phyloP scores from a whole-genome alignment of 148 eudicot genomes.

The Arbutus unedo region DNA sequence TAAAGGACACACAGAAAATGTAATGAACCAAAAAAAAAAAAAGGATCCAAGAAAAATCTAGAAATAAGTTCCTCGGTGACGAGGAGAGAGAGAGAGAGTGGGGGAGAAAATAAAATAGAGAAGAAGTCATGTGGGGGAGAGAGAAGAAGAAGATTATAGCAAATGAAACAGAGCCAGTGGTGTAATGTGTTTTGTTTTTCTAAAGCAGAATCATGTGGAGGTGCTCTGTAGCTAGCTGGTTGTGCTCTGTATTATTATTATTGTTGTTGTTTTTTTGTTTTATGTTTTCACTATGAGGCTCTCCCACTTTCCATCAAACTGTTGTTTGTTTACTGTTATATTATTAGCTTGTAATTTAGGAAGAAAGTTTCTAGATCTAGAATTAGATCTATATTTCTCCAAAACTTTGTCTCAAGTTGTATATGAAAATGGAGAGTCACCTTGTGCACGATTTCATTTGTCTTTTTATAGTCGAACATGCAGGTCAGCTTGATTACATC shows the following conservation, averaged over 20 bases:
- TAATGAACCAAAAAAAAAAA: neutral
- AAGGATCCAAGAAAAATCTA: neutral
- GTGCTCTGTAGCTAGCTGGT: neutral
- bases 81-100: neutral
- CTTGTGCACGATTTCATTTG: neutral
- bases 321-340: neutral
- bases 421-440: neutral
- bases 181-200: neutral
- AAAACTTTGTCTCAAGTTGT: constrained; percentile 4
- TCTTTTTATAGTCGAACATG: too few species aligned
- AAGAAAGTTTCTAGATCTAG: constrained; percentile 3
- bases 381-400: neutral
- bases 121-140: constrained; percentile 3
- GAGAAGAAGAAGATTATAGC: neutral
- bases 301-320: neutral
- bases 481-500: too few species aligned
- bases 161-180: neutral
- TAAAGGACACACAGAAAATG: neutral
- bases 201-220: constrained; percentile 14
- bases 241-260: neutral
- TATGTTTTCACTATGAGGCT: neutral
- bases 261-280: neutral
- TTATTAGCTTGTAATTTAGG: constrained; percentile 15
- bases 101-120: neutral
- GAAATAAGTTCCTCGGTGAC: constrained; percentile 9